Percentiles rank a stretch among this genome's conserved stretches.
Conservation (phyloP, 305 asterid species). For the Solanum chacoense region DNA sequence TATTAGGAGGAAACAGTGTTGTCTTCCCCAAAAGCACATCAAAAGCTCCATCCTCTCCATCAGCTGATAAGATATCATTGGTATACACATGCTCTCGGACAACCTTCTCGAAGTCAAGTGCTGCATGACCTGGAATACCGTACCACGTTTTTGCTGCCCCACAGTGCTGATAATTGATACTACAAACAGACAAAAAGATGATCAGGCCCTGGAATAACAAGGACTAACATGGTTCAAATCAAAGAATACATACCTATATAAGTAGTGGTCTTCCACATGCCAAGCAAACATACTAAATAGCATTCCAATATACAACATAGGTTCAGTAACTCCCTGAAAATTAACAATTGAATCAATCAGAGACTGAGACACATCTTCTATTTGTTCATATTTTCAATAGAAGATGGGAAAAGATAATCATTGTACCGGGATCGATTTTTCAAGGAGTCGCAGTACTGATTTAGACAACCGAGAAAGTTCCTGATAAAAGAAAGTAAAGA, state of each 20-base stretch:
- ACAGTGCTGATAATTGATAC: conserved; percentile 95
- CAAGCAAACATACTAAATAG: conserved; percentile 95
- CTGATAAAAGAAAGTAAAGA: conserved; percentile 33
- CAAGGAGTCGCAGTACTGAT: conserved; percentile 80
- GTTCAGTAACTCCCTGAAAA: conserved; percentile 90
- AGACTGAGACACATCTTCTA: neutral
- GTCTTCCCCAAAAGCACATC: conserved; percentile 93
- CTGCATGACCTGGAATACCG: conserved; percentile 93
- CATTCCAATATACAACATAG: conserved; percentile 96
- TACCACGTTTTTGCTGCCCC: conserved; percentile 99
- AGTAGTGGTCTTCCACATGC: conserved; percentile 99
- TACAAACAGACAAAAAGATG: conserved; percentile 15
- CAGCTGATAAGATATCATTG: conserved; percentile 58
- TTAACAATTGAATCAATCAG: conserved; percentile 3
- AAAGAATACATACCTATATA: conserved; percentile 51
- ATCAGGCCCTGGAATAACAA: neutral
- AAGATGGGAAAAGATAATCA: conserved; percentile 5
- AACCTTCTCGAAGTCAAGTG: conserved; percentile 74
- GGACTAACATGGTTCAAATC: neutral
- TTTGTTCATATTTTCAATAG: neutral
- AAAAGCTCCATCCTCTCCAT: conserved; percentile 93
- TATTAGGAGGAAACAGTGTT: conserved; percentile 86
- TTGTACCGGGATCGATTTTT: conserved; percentile 73
- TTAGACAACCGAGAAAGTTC: conserved; percentile 74
- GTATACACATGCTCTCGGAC: conserved; percentile 72